These are phyloP conservation scores for Ogataea parapolymorpha DNA, from an alignment of 805 yeast species.

Conservation along the genomic window DNA sequence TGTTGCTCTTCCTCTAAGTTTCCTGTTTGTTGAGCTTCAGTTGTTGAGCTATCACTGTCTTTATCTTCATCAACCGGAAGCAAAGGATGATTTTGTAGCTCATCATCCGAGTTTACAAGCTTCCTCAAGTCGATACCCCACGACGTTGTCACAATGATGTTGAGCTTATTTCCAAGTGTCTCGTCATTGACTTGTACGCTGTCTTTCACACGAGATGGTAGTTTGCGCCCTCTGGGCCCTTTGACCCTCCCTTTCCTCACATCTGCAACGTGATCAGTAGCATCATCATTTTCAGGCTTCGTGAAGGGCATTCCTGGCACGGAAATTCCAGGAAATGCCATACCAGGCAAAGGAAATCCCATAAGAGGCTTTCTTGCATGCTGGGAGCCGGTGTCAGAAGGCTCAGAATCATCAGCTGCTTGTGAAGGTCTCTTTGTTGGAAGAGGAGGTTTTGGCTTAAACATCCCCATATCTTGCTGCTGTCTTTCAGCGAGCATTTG, in stretches of 20 bases:
- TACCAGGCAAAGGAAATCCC: conserved; percentile 48
- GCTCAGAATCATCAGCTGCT: not conserved
- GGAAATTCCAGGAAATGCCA: conserved; percentile 50
- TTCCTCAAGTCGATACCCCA: conserved; percentile 35
- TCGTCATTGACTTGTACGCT: conserved; percentile 36
- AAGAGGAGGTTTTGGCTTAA: conserved; percentile 21
- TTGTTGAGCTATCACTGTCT: not conserved
- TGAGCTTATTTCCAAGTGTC: conserved; percentile 32
- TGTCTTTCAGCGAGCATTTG: conserved; percentile 62
- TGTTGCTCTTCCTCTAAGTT: not conserved
- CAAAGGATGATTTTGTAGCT: no score
- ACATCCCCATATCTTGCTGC: conserved; percentile 32
- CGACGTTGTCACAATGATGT: conserved; percentile 32
- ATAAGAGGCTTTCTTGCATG: conserved; percentile 50
- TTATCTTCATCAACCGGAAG: not conserved
- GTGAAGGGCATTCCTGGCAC: not conserved
- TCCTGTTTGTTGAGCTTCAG: not conserved
- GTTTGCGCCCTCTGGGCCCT: conserved; percentile 72
- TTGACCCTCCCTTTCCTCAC: conserved; percentile 52
- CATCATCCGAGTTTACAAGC: not conserved
- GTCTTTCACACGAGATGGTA: conserved; percentile 55
- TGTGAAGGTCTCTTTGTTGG: conserved; percentile 24
- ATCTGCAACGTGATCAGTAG: conserved; percentile 28
- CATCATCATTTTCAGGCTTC: conserved; percentile 1
- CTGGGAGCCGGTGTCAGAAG: not conserved